Evolutionary conservation across 108 stramenopile species (phyloP), one percentile per base, ranked within the genome.

Genomic region (Discostella stelligeroides): DNA sequence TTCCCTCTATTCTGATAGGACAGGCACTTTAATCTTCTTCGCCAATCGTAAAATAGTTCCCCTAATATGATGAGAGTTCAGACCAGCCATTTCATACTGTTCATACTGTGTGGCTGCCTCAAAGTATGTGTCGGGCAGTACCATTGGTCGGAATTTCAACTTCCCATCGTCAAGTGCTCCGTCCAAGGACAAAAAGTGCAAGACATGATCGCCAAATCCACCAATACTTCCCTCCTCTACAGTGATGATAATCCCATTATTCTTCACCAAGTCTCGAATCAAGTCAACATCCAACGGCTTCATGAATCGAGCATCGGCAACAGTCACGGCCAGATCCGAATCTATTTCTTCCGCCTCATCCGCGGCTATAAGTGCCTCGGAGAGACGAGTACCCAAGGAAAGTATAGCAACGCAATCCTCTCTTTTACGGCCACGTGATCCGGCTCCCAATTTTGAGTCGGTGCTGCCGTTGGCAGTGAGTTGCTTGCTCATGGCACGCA

Each of bases 241-340:
- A 11, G 97, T 97, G 57, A 98, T 89, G 77, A 98, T 61, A 41
- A 94, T 94, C 46, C 88, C 83, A 80, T 97, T 88, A 47, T 95
- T 88, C 66, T 89, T 77, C 0, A 95, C 97, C 27, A 98, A 81
- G 27, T 94, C 66, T 27, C 95, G 77, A 23, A 98, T 91, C 72
- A 98, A 73, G 63, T 95, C 96, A 6, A 88, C 85, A 73, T 98
- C 96, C 47, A 97, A 63, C 21, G 96, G 97, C 78, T 98, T 98
- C 95, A 97, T 94, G 86, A 95, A 98, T 1, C 97, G 90, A 20
- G 95, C 97, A 82, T 97, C 97, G 30, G 96, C 97, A 12, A 97
- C 97, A 2, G 96, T 97, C 8, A 97, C 95, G 30, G 90, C 87
- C 47, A 98, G 60, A 62, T 84, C 86, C 10, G 85, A 77, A 51